These are phyloP conservation scores for Falciphora oryzae DNA, from an alignment of 2,329 filamentous ascomycete genomes.

Conservation along the genomic window DNA sequence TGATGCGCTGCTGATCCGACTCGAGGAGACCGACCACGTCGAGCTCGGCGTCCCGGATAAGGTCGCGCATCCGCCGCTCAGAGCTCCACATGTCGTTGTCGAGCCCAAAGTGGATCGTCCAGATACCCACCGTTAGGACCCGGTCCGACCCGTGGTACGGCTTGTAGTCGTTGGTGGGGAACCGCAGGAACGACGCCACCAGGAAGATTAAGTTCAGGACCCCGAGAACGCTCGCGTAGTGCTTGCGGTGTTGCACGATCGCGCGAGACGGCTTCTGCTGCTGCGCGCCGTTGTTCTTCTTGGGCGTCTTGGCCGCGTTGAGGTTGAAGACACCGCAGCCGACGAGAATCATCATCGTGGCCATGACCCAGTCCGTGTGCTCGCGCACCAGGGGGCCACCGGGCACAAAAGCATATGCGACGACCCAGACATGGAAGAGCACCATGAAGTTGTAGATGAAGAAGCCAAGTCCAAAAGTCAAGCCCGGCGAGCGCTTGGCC, in stretches of 20 bases:
- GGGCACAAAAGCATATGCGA: slow-evolving; percentile 96
- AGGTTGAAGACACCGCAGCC: slow-evolving; percentile 79
- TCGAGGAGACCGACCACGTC: slow-evolving; percentile 95
- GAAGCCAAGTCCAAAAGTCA: slow-evolving; percentile 83
- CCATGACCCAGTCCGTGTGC: slow-evolving; percentile 94
- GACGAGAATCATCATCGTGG: slow-evolving; percentile 74
- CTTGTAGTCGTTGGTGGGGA: slow-evolving; percentile 86
- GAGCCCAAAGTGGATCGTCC: slow-evolving; percentile 96
- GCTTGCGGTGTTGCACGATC: slow-evolving; percentile 40
- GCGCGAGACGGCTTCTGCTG: slow-evolving; percentile 31
- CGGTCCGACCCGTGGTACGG: slow-evolving; percentile 87
- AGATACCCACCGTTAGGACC: slow-evolving; percentile 88
- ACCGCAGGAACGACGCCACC: slow-evolving; percentile 78
- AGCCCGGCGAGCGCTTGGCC: slow-evolving; percentile 67
- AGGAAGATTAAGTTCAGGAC: slow-evolving; percentile 75
- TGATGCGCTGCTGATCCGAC: slow-evolving; percentile 90
- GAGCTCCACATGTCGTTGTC: slow-evolving; percentile 99
- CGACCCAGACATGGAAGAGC: slow-evolving; percentile 97
- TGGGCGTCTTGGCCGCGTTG: slow-evolving; percentile 32
- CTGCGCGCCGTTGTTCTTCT: slow-evolving; percentile 14
- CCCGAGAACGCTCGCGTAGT: slow-evolving; percentile 54
- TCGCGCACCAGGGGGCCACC: slow-evolving; percentile 89
- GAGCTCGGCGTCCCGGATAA: slow-evolving; percentile 91
- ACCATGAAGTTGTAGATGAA: slow-evolving; percentile 89
- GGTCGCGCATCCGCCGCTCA: slow-evolving; percentile 85